phyloP scores from a whole-genome alignment of 2,329 filamentous ascomycete species.

The Penicillium sp. region DNA sequence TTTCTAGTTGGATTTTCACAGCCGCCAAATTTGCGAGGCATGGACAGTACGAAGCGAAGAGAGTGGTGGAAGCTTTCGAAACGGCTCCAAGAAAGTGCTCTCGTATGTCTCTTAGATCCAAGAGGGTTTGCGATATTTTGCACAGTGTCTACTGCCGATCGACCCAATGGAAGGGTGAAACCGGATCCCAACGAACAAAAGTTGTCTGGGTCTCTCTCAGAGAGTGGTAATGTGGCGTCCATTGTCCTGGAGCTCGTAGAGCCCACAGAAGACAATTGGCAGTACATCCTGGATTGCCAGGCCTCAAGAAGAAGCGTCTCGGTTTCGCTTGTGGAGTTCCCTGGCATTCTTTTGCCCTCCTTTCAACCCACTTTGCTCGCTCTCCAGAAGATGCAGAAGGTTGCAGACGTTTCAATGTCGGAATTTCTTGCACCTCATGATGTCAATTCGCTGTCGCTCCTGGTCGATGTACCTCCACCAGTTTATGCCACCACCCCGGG shows the following conservation, averaged over 20 bases:
- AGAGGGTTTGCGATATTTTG: slow-evolving; percentile 27
- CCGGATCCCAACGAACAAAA: background rate
- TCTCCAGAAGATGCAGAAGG: slow-evolving; percentile 54
- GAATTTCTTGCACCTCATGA: slow-evolving; percentile 39
- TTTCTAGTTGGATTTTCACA: slow-evolving; percentile 28
- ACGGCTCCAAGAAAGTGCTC: slow-evolving; percentile 28
- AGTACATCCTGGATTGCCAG: slow-evolving; percentile 21
- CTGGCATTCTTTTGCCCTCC: slow-evolving; percentile 58
- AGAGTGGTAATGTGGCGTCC: slow-evolving; percentile 26
- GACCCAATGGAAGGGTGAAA: background rate
- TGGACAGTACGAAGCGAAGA: slow-evolving; percentile 12
- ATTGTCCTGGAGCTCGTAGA: slow-evolving; percentile 31
- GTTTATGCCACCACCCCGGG: slow-evolving; percentile 50
- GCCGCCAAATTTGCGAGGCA: slow-evolving; percentile 13
- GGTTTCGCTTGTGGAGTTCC: slow-evolving; percentile 59
- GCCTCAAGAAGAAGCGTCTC: background rate
- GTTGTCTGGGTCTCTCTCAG: slow-evolving; percentile 23
- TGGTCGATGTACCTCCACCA: slow-evolving; percentile 46
- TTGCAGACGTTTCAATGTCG: slow-evolving; percentile 50
- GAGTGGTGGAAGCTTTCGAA: slow-evolving; percentile 35
- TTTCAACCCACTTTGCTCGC: slow-evolving; percentile 59
- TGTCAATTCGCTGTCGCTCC: slow-evolving; percentile 6
- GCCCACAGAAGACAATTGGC: slow-evolving; percentile 22
- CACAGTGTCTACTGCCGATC: slow-evolving; percentile 17
- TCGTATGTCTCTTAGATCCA: slow-evolving; percentile 29